Conservation (phyloP, 305 asterid genomes). For the Solanum hybrid region DNA sequence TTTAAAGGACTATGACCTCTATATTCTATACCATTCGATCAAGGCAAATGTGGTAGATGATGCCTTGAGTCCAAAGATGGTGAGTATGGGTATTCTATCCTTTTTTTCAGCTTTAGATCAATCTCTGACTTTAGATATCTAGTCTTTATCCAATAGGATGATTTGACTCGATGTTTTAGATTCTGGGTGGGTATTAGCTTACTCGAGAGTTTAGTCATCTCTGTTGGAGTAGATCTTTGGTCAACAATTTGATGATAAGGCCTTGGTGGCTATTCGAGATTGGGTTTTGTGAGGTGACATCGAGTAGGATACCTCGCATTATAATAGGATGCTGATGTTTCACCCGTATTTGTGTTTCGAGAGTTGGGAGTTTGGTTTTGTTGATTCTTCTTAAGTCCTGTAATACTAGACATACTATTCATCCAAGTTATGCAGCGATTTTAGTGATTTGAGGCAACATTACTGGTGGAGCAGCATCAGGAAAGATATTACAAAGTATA, state of each 20-base stretch:
- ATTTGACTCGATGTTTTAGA: background rate
- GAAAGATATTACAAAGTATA: background rate
- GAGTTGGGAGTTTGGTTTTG: background rate
- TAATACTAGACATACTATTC: background rate
- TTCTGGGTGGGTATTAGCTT: background rate
- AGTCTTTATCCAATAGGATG: background rate
- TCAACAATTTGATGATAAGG: background rate
- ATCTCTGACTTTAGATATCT: background rate
- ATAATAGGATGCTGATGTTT: background rate
- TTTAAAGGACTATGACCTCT: background rate
- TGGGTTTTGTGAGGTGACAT: background rate
- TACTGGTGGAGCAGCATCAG: background rate
- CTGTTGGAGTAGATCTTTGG: background rate
- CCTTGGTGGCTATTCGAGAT: background rate
- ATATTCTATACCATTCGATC: background rate
- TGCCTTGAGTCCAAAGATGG: background rate
- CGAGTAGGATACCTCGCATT: background rate
- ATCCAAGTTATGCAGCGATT: background rate
- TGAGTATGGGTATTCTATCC: background rate
- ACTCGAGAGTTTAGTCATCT: background rate
- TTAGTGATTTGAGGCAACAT: background rate
- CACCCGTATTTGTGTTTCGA: background rate
- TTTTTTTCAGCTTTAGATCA: background rate
- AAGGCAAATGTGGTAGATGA: background rate
- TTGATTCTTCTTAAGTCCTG: background rate